phyloP scores from a whole-genome alignment of 2,329 filamentous ascomycete genomes.

The Fusarium heterosporum region DNA sequence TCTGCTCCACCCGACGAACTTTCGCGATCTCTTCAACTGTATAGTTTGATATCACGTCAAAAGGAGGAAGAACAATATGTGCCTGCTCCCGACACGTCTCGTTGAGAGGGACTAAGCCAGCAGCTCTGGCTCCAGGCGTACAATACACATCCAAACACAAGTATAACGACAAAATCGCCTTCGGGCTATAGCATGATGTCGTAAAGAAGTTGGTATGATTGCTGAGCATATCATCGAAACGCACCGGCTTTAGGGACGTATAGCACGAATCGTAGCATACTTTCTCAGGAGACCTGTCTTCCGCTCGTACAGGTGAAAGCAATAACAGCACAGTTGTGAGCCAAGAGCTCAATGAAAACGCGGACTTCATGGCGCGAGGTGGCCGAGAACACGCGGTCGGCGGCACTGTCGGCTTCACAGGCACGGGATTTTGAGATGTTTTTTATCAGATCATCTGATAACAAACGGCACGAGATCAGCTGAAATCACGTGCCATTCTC shows the following conservation, averaged over 20 bases:
- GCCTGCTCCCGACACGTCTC: constrained; percentile 49
- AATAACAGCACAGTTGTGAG: constrained; percentile 12
- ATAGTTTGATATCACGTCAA: constrained; percentile 52
- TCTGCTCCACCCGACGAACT: constrained; percentile 47
- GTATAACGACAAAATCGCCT: constrained; percentile 51
- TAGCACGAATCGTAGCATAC: constrained; percentile 53
- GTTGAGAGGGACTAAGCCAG: constrained; percentile 49
- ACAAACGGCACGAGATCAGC: constrained; percentile 6
- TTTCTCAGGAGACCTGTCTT: constrained; percentile 25
- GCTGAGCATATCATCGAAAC: constrained; percentile 49
- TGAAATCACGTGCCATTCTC: constrained; percentile 11
- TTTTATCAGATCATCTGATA: constrained; percentile 51
- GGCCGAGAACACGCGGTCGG: background rate
- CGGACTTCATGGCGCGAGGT: constrained; percentile 36
- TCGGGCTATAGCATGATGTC: constrained; percentile 48
- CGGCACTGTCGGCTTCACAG: background rate
- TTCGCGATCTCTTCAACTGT: constrained; percentile 49
- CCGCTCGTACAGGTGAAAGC: background rate
- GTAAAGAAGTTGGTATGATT: constrained; percentile 33
- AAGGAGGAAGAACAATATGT: constrained; percentile 49
- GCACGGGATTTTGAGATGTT: constrained; percentile 20
- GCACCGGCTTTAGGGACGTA: constrained; percentile 44
- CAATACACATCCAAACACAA: constrained; percentile 56
- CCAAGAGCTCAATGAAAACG: background rate
- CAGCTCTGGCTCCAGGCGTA: constrained; percentile 38